These are phyloP conservation scores for Lactifluus hygrophoroides DNA, from an alignment of 768 basidiomycete genomes.

Conservation along the genomic window DNA sequence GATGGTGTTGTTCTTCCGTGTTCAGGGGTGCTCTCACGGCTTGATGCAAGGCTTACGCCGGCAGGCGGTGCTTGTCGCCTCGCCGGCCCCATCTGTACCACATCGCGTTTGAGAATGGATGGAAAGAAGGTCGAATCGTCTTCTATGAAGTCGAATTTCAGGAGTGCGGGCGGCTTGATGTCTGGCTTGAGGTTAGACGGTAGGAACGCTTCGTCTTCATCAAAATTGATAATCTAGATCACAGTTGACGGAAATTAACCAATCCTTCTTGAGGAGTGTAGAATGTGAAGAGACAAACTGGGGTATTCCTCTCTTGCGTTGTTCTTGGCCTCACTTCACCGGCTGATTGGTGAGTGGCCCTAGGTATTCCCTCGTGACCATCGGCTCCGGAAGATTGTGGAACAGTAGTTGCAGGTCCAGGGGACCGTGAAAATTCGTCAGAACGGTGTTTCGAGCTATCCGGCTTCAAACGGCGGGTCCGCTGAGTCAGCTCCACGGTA, in stretches of 20 bases:
- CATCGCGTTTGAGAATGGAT: conserved; percentile 16
- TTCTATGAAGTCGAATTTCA: conserved; percentile 17
- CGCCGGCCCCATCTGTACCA: conserved; percentile 6
- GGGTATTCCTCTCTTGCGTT: conserved; percentile 4
- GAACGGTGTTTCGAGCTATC: background rate
- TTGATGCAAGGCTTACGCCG: conserved; percentile 5
- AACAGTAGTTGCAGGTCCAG: background rate
- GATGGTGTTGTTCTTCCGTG: conserved; percentile 2
- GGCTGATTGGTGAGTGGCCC: conserved; percentile 1
- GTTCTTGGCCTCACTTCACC: background rate
- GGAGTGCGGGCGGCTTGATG: conserved; percentile 8
- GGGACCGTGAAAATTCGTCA: background rate
- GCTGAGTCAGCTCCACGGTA: background rate
- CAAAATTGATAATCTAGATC: conserved; percentile 17
- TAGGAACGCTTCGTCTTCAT: conserved; percentile 14
- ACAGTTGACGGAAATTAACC: conserved; percentile 16
- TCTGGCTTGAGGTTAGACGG: conserved; percentile 16
- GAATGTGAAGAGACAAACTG: conserved; percentile 7
- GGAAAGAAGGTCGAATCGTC: conserved; percentile 12
- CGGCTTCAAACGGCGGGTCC: conserved; percentile 3
- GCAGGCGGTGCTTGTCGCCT: conserved; percentile 3
- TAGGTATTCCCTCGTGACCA: conserved; percentile 5
- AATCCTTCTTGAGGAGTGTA: background rate
- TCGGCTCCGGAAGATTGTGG: conserved; percentile 1
- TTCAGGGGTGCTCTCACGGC: conserved; percentile 18